Conservation (phyloP, 2,329 filamentous ascomycete genomes). For the Exophiala xenobiotica region DNA sequence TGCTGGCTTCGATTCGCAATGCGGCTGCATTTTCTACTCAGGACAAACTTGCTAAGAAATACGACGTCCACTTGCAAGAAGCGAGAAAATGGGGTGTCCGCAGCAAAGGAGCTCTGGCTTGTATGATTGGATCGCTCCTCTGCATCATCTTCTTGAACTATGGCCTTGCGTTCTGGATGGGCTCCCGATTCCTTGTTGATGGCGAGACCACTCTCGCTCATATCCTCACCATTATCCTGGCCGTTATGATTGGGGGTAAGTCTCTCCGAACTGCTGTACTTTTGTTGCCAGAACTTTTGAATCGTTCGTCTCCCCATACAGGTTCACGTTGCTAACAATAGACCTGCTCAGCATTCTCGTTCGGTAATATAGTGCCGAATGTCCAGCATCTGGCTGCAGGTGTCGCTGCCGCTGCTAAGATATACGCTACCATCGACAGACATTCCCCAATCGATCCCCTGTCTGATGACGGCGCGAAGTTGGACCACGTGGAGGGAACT, state of each 20-base stretch:
- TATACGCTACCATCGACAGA: conserved; percentile 91
- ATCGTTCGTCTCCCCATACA: not conserved
- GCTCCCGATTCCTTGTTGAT: conserved; percentile 66
- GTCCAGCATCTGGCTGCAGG: conserved; percentile 81
- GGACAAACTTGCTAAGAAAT: conserved; percentile 82
- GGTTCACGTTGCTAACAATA: not conserved
- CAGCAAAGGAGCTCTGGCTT: conserved; percentile 68
- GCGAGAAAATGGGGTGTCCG: conserved; percentile 76
- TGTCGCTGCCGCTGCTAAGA: conserved; percentile 82
- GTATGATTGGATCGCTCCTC: conserved; percentile 85
- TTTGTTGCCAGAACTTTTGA: not conserved
- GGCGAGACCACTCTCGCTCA: conserved; percentile 65
- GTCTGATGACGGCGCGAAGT: conserved; percentile 66
- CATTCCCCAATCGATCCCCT: conserved; percentile 78
- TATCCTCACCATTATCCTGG: conserved; percentile 82
- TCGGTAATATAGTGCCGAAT: conserved; percentile 85
- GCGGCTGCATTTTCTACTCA: conserved; percentile 91
- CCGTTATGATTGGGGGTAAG: conserved; percentile 77
- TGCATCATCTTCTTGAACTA: conserved; percentile 82
- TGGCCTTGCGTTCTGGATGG: conserved; percentile 85
- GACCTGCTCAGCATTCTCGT: conserved; percentile 66
- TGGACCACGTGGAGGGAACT: conserved; percentile 71
- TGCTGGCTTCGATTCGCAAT: conserved; percentile 89
- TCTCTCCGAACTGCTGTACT: not conserved
- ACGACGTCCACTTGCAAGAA: conserved; percentile 69